A percentile compares a stretch with the other conserved stretches of the same genome.
phyloP scores from a whole-genome alignment of 192 early-diverging fungal species.

The Coemansia sp. region DNA sequence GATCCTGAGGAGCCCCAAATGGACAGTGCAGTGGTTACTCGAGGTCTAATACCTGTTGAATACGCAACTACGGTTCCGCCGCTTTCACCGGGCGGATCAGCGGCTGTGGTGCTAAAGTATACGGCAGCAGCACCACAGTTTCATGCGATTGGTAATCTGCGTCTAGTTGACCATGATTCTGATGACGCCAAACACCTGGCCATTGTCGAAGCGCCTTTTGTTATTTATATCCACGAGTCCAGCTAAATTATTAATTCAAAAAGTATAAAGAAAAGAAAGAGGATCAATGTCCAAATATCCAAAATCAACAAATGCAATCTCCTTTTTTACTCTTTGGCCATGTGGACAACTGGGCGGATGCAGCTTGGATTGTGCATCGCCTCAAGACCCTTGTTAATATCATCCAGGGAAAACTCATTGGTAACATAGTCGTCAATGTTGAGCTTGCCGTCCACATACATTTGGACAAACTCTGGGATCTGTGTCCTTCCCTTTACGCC shows the following conservation, averaged over 20 bases:
- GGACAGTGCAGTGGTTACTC: neutral
- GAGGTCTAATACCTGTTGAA: constrained; percentile 16
- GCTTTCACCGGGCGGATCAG: constrained; percentile 34
- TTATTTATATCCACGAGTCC: constrained; percentile 32
- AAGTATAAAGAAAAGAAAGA: too few species aligned
- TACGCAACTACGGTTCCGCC: constrained; percentile 30
- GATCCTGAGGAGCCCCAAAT: neutral
- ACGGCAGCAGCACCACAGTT: constrained; percentile 45
- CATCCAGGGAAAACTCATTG: constrained; percentile 70
- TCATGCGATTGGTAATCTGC: constrained; percentile 25
- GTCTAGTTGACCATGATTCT: constrained; percentile 28
- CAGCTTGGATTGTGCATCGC: constrained; percentile 78
- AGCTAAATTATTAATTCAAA: neutral
- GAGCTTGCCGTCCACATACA: constrained; percentile 79
- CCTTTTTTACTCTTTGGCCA: constrained; percentile 25
- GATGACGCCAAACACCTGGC: constrained; percentile 24
- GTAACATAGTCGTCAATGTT: constrained; percentile 94
- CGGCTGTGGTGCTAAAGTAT: constrained; percentile 26
- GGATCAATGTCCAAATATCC: too few species aligned
- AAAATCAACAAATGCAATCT: too few species aligned
- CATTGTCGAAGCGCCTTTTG: constrained; percentile 41
- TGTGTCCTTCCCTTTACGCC: constrained; percentile 94
- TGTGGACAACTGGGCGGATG: constrained; percentile 51
- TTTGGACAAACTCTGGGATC: constrained; percentile 80
- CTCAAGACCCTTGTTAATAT: constrained; percentile 93